Evolutionary conservation across 495 filamentous ascomycete genomes (phyloP), one percentile per base, ranked within the genome.

Genomic region (Niebla homalea): DNA sequence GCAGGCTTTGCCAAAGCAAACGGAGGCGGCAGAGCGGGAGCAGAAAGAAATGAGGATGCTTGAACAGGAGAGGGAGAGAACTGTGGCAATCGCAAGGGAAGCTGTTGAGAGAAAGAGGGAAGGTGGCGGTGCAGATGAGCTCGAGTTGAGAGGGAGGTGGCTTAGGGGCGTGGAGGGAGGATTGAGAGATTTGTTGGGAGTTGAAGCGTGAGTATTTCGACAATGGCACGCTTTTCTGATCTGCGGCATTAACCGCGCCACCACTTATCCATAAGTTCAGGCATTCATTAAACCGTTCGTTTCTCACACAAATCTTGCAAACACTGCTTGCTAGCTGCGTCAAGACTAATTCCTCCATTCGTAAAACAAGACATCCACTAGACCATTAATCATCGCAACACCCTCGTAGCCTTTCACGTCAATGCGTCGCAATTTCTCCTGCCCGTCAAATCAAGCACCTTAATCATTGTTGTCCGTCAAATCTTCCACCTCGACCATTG

Each of bases 121-220:
- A 32, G 79, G 79, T 42, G 79, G 81, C 0, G 75, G 82, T 25
- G 82, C 78, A 46, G 86, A 92, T 62, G 86, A 90, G 48, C 62
- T 93, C 20, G 87, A 93, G 60, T 82, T 87, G 64, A 76, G 77
- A 64, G 89, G 85, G 15, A 68, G 86, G 58, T 95, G 89, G 89
- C 83, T 83, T 60, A 77, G 77, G 52, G 80, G 81, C 25, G 77
- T 80, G 1, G 85, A 89, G 63, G 66, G 69, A 14, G 77, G 73
- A 2, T 66, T 94, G 63, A 80, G 75, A 57, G 74, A 74, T 43
- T 69, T 93, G 61, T 67, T 92, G 49, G 80, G 71, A 40, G 56
- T 64, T n/a, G 51, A 68, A 48, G 56, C 40, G 18, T 60, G 43
- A 48, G 21, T 21, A 2, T 8, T 18, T 7, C 35, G 0, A 8